Evolutionary conservation across 495 filamentous ascomycete species (phyloP).

Genomic region (Tuber melanosporum): DNA sequence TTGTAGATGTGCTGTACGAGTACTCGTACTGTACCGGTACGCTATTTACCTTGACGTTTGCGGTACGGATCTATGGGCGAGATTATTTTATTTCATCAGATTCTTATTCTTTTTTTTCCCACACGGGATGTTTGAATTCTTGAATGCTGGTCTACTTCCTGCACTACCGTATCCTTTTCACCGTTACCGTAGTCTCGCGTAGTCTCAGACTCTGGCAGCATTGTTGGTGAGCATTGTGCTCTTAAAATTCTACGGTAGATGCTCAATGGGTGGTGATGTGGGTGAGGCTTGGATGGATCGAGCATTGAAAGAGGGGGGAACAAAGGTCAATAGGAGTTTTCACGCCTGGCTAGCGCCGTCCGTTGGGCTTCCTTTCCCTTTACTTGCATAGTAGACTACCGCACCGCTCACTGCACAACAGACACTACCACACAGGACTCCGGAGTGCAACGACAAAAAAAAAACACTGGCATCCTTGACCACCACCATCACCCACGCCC

Average conservation of each 20-base stretch:
- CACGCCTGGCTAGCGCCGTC: not conserved
- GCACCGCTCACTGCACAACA: not conserved
- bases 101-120: too few species aligned
- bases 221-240: not conserved
- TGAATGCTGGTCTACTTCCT: not conserved
- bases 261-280: not conserved
- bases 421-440: not conserved
- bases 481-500: not conserved
- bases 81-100: not conserved
- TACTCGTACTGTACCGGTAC: not conserved
- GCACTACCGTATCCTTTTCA: not conserved
- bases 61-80: not conserved
- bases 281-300: not conserved
- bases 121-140: not conserved
- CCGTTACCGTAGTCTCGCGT: not conserved
- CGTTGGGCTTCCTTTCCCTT: not conserved
- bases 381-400: not conserved
- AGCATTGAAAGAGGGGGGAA: not conserved
- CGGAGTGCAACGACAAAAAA: not conserved
- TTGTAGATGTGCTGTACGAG: not conserved
- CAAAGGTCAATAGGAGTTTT: conserved; percentile 1
- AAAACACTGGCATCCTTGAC: not conserved
- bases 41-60: not conserved
- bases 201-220: not conserved
- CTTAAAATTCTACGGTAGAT: not conserved